Evolutionary conservation across 495 filamentous ascomycete genomes (phyloP).

Genomic region (Trichoderma gamsii): DNA sequence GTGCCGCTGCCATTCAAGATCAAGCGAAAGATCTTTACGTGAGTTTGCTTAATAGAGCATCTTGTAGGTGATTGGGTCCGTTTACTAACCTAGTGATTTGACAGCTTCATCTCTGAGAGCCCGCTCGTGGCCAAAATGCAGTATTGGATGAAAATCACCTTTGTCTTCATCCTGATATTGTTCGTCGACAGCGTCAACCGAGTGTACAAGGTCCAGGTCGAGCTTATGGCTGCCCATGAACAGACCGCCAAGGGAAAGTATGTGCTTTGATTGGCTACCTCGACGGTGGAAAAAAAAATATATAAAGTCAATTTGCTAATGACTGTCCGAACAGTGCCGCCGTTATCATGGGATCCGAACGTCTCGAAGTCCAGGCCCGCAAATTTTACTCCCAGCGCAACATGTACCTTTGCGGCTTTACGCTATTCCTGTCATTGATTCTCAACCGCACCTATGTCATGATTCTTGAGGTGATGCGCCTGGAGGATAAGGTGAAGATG

Average conservation of each 20-base stretch:
- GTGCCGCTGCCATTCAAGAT: slow-evolving; percentile 81
- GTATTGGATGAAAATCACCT: slow-evolving; percentile 72
- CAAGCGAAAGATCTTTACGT: slow-evolving; percentile 85
- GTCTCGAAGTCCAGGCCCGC: slow-evolving; percentile 96
- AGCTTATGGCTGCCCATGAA: slow-evolving; percentile 59
- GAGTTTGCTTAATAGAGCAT: slow-evolving; percentile 28
- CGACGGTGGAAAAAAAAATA: background rate
- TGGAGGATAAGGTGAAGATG: slow-evolving; percentile 86
- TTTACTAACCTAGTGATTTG: background rate
- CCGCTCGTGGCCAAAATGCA: slow-evolving; percentile 51
- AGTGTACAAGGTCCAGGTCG: slow-evolving; percentile 91
- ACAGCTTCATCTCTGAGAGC: slow-evolving; percentile 73
- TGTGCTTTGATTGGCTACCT: background rate
- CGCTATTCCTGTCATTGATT: slow-evolving; percentile 95
- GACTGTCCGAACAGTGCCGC: slow-evolving; percentile 39
- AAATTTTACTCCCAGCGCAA: slow-evolving; percentile 99
- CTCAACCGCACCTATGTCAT: slow-evolving; percentile 98
- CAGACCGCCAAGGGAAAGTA: slow-evolving; percentile 20
- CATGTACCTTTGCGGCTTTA: slow-evolving; percentile 99
- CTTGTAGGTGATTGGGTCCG: background rate
- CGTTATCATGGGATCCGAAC: slow-evolving; percentile 77
- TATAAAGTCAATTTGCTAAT: slow-evolving; percentile 19
- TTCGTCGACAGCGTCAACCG: slow-evolving; percentile 99
- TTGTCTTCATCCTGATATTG: slow-evolving; percentile 95
- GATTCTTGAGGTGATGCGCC: slow-evolving; percentile 89